Conservation (phyloP, 352 stramenopile species). For the Pythium myriotylum region DNA sequence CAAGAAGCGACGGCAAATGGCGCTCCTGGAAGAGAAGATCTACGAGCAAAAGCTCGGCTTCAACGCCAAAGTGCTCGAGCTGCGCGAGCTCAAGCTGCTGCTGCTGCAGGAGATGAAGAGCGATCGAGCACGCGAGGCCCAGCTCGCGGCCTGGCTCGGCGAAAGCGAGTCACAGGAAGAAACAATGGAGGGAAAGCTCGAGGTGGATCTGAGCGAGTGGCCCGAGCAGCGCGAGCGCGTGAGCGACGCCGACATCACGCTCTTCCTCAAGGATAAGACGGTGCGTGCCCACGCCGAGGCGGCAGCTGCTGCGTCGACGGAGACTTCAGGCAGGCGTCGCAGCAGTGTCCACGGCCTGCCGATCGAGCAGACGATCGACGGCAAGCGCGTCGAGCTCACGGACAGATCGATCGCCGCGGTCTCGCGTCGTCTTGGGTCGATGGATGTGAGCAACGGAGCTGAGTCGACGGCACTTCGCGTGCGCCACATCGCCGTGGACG, state of each 20-base stretch:
- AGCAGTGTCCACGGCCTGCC: slow-evolving; percentile 3
- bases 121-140: slow-evolving; percentile 53
- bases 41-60: slow-evolving; percentile 84
- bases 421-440: slow-evolving; percentile 11
- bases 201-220: slow-evolving; percentile 82
- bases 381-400: slow-evolving; percentile 20
- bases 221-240: slow-evolving; percentile 88
- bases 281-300: slow-evolving; percentile 40
- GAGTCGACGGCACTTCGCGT: slow-evolving; percentile 10
- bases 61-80: slow-evolving; percentile 89
- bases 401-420: slow-evolving; percentile 21
- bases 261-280: slow-evolving; percentile 63
- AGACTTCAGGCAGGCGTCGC: neutral
- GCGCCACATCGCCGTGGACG: slow-evolving; percentile 21
- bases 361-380: slow-evolving; percentile 19
- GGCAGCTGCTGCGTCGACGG: neutral
- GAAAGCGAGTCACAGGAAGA: slow-evolving; percentile 4
- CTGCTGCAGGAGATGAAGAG: slow-evolving; percentile 72
- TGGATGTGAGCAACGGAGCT: no score
- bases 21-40: slow-evolving; percentile 80
- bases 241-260: slow-evolving; percentile 75
- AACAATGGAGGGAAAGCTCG: slow-evolving; percentile 28
- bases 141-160: slow-evolving; percentile 50
- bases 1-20: slow-evolving; percentile 90
- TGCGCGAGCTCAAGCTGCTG: slow-evolving; percentile 88